These are phyloP conservation scores for Erysiphe pulchra DNA, from an alignment of 2,329 filamentous ascomycete species.

Conservation along the genomic window DNA sequence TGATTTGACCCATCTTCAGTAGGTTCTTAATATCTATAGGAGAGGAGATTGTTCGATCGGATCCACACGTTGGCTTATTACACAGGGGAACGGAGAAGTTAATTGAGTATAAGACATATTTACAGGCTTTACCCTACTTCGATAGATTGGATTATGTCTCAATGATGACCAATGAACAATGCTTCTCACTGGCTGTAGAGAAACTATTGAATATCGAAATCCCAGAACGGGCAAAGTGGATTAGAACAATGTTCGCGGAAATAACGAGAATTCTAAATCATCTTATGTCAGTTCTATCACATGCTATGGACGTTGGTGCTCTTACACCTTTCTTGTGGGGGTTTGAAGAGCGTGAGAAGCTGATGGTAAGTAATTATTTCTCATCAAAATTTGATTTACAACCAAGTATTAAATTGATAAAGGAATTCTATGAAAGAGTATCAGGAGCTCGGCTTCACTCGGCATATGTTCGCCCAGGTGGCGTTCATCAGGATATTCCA, in stretches of 20 bases:
- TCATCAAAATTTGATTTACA: slow-evolving; percentile 2
- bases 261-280: slow-evolving; percentile 90
- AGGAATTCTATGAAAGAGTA: slow-evolving; percentile 99
- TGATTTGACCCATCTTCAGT: too few relatives aligned
- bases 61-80: slow-evolving; percentile 88
- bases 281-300: slow-evolving; percentile 88
- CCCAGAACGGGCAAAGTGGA: slow-evolving; percentile 86
- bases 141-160: slow-evolving; percentile 97
- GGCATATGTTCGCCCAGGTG: slow-evolving; percentile 87
- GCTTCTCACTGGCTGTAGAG: slow-evolving; percentile 83
- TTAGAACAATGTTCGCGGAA: slow-evolving; percentile 84
- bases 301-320: slow-evolving; percentile 97
- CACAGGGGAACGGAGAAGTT: slow-evolving; percentile 97
- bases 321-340: slow-evolving; percentile 97
- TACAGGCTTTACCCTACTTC: slow-evolving; percentile 95
- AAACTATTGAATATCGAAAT: slow-evolving; percentile 95
- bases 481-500: slow-evolving; percentile 87
- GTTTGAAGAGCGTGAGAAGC: slow-evolving; percentile 97
- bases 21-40: slow-evolving; percentile 13
- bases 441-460: slow-evolving; percentile 93
- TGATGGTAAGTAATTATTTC: slow-evolving; percentile 48
- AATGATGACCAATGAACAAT: slow-evolving; percentile 99
- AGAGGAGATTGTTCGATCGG: slow-evolving; percentile 88
- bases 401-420: slow-evolving; percentile 6
- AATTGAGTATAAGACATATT: slow-evolving; percentile 98